Evolutionary conservation across 805 yeast genomes (phyloP).

Genomic region (Pichia cabralensis): DNA sequence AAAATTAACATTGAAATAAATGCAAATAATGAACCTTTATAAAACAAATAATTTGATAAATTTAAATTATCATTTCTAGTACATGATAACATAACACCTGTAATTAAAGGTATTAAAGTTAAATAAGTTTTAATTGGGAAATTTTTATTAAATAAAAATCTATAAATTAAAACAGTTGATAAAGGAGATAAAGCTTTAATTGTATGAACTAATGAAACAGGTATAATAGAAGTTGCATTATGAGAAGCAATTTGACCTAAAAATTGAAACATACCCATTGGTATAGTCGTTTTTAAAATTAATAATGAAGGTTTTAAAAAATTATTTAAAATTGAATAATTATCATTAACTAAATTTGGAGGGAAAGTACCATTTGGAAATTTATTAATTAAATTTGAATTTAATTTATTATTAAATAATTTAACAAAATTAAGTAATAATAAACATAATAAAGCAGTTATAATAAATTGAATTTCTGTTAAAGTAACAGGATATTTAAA

Average conservation of each 20-base stretch:
- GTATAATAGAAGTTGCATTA: conserved; percentile 83
- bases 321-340: conserved; percentile 21
- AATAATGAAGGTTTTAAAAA: conserved; percentile 46
- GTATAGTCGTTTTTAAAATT: conserved; percentile 60
- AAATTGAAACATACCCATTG: conserved; percentile 93
- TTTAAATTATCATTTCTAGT: conserved; percentile 30
- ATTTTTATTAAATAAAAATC: conserved; percentile 44
- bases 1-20: conserved; percentile 54
- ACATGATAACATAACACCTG: conserved; percentile 81
- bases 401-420: conserved; percentile 1
- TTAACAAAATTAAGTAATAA: conserved; percentile 19
- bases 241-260: conserved; percentile 87
- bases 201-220: conserved; percentile 92
- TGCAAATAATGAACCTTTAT: conserved; percentile 39
- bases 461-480: conserved; percentile 76
- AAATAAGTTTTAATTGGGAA: conserved; percentile 62
- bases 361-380: conserved; percentile 47
- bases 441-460: conserved; percentile 57
- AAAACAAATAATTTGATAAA: conserved; percentile 18
- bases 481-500: conserved; percentile 81
- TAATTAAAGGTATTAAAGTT: conserved; percentile 67
- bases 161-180: conserved; percentile 74
- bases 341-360: conserved; percentile 22
- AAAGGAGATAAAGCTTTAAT: conserved; percentile 88
- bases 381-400: conserved; percentile 13